Conservation (phyloP, 768 basidiomycete species). For the Nevesoporus exiguus region DNA sequence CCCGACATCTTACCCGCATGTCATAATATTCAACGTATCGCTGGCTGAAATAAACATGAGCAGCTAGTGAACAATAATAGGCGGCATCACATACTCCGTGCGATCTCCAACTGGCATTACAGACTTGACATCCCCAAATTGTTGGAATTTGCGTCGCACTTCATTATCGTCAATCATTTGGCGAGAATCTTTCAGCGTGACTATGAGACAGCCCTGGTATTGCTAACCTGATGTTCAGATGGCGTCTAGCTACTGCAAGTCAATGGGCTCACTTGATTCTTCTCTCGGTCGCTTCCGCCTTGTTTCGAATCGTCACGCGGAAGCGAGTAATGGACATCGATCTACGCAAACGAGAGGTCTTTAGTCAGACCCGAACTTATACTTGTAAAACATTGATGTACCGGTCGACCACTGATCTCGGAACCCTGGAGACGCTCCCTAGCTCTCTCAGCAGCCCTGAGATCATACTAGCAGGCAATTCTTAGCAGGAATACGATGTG, state of each 20-base stretch:
- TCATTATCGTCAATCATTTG: conserved; percentile 80
- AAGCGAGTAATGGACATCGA: conserved; percentile 97
- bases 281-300: conserved; percentile 58
- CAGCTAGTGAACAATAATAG: not conserved
- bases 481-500: conserved; percentile 14
- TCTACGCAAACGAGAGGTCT: conserved; percentile 45
- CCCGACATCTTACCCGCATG: conserved; percentile 54
- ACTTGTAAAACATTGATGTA: conserved; percentile 42
- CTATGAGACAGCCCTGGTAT: conserved; percentile 80
- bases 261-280: conserved; percentile 68
- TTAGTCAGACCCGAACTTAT: conserved; percentile 1
- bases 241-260: not conserved
- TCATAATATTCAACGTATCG: conserved; percentile 95
- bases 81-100: conserved; percentile 44
- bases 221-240: conserved; percentile 41
- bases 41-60: conserved; percentile 49
- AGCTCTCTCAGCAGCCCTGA: conserved; percentile 90
- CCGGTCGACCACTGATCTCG: conserved; percentile 83
- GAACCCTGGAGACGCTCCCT: conserved; percentile 88
- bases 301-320: conserved; percentile 82
- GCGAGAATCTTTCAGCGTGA: conserved; percentile 70
- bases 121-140: conserved; percentile 87
- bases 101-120: conserved; percentile 65
- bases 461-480: conserved; percentile 64
- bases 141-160: conserved; percentile 80